These are phyloP conservation scores for Trapa incisa DNA, from an alignment of 345 rosid genomes.

Conservation along the genomic window DNA sequence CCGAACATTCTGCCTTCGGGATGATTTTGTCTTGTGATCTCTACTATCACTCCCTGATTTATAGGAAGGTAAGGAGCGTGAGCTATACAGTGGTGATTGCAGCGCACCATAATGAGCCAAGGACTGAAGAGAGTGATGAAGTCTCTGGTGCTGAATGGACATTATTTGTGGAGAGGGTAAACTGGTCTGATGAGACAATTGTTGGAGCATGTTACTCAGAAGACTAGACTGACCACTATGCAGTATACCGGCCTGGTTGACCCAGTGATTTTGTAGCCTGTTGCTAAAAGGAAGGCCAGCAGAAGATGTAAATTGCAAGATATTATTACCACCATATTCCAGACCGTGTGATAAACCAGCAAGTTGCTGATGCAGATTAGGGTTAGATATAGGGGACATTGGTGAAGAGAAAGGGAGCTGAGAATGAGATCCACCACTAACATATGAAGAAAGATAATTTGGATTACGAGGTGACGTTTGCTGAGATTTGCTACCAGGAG, in stretches of 20 bases:
- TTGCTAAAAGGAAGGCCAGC: slow-evolving; percentile 62
- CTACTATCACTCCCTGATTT: slow-evolving; percentile 30
- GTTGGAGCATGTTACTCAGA: slow-evolving; percentile 61
- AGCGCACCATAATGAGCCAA: slow-evolving; percentile 57
- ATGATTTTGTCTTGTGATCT: slow-evolving; percentile 59
- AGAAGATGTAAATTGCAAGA: slow-evolving; percentile 26
- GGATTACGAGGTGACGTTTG: slow-evolving; percentile 50
- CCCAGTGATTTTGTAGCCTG: slow-evolving; percentile 65
- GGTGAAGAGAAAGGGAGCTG: slow-evolving; percentile 38
- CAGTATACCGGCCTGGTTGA: slow-evolving; percentile 53
- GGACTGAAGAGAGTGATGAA: slow-evolving; percentile 45
- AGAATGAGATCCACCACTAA: slow-evolving; percentile 35
- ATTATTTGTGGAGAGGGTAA: slow-evolving; percentile 46
- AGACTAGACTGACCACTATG: slow-evolving; percentile 59
- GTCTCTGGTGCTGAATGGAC: slow-evolving; percentile 47
- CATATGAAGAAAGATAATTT: slow-evolving; percentile 28
- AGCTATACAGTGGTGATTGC: slow-evolving; percentile 52
- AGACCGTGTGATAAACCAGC: slow-evolving; percentile 53
- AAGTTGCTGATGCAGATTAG: slow-evolving; percentile 38
- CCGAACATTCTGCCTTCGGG: slow-evolving; percentile 52
- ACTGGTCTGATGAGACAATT: slow-evolving; percentile 52
- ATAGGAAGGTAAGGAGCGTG: slow-evolving; percentile 48
- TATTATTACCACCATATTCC: slow-evolving; percentile 49
- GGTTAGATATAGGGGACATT: slow-evolving; percentile 41
- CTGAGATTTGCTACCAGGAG: slow-evolving; percentile 52